Base-by-base conservation (phyloP, 1,284 basidiomycete species). In the Leucoagaricus sp. region DNA sequence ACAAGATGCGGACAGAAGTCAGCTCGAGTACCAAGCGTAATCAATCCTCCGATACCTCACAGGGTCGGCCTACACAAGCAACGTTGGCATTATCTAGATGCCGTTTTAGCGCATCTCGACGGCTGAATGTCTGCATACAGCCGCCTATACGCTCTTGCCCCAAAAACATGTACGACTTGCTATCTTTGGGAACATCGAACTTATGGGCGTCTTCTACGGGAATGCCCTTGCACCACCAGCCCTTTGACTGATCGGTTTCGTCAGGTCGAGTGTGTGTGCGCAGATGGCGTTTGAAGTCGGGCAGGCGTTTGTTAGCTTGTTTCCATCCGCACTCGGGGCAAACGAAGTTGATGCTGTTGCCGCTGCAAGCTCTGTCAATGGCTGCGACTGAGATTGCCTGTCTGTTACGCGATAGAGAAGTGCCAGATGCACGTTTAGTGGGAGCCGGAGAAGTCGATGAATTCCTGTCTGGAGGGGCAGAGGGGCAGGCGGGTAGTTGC, bases 261-360 rank as follows among this genome's bases (percentile, higher is more conserved):
- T 36, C 60, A 3, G 67, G 49, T 13, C 75, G 74, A 28, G 73
- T 69, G 56, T 85, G 83, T 0, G 82, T 82, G 26, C 66, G 68
- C 29, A 83, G 63, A 63, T 85, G 83, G 15, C 84, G 76, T 63
- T 74, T 75, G 61, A 80, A 79, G 58, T 85, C 83, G 6, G 80
- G 80, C 33, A 74, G 64, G 33, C 83, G 76, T 45, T 69, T 68
- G 65, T 77, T 79, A 29, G 57, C 63, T 61, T 73, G 72, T 38
- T 64, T 63, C 66, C 67, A 71, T 25, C 61, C 59, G 61, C 74
- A 76, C 23, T 63, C 65, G 0, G 68, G 67, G 58, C 74, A 76
- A 5, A 53, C 55, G 56, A 69, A 73, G 49, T 67, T 67, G 45
- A 62, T 48, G 26, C 61, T 46, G 48, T 57, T 44, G 38, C 58